Base-by-base conservation (phyloP, 805 yeast genomes). In the Ogataea philodendri region DNA sequence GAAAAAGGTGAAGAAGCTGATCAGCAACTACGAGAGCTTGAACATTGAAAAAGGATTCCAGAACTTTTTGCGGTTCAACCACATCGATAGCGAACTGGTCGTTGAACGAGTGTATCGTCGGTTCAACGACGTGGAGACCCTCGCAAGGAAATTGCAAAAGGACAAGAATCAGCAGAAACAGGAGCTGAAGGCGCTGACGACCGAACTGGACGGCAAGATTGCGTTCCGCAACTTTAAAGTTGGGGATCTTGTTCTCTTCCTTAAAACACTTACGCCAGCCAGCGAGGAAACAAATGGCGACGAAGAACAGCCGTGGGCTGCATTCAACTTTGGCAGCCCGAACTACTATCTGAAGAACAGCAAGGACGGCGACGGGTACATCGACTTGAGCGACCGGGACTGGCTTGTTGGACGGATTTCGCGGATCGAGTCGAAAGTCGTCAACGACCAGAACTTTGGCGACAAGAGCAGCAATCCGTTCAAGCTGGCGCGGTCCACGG, bases 281-380 rank as follows among this genome's bases (percentile, higher is more conserved):
- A 38, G 6, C 37, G 37, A 26, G 19, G 32, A 38, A 9, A 13
- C 24, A 11, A 9, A 26, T 9, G 28, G 20, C 15, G 18, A 22
- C 13, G 39, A 39, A 4, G 38, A 47, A 8, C 75, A 67, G 36
- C 87, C 90, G 1, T 90, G 97, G 97, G 96, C 96, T 0, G 95
- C 95, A 1, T 90, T 90, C 65, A 89, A 93, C 46, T 71, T 84
- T 37, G 95, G 90, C 2, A 81, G 86, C 1, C 93, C 94, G 1
- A 88, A 89, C 55, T 88, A 78, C 56, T 81, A 88, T 52, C 63
- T 90, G 45, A 74, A 76, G 33, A 65, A 67, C 30, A 37, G 22
- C 11, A 41, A 22, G 37, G 18, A 27, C 1, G 26, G 26, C 11
- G 37, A 30, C n/a, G 40, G 37, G 7, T 44, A 45, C 27, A 48